phyloP scores from a whole-genome alignment of 257 asterid species.

The Verbena officinalis region DNA sequence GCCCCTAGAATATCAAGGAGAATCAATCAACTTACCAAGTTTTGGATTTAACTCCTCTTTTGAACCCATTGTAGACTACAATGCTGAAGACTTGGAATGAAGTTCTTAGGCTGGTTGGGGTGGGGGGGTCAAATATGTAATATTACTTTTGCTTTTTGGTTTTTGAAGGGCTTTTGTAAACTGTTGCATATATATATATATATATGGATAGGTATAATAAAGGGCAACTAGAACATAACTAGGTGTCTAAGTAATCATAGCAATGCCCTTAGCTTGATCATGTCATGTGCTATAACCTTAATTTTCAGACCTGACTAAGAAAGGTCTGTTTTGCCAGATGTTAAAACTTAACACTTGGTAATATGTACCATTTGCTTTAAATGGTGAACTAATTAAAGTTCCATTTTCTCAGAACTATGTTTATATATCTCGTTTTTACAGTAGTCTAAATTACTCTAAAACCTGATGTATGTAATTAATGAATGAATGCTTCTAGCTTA shows the following conservation, averaged over 20 bases:
- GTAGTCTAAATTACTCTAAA: no score
- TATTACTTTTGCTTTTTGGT: slow-evolving; percentile 13
- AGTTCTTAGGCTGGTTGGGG: not conserved
- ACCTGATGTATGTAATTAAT: no score
- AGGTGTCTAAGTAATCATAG: slow-evolving; percentile 5
- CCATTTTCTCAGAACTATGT: not conserved
- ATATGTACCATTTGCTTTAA: slow-evolving; percentile 20
- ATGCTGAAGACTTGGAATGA: slow-evolving; percentile 27
- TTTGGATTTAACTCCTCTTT: slow-evolving; percentile 31
- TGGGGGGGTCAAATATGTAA: not conserved
- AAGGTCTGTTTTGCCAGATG: slow-evolving; percentile 23
- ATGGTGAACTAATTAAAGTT: slow-evolving; percentile 9
- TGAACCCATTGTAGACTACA: slow-evolving; percentile 36
- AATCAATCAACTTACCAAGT: slow-evolving; percentile 36
- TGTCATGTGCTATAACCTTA: slow-evolving; percentile 1
- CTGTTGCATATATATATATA: slow-evolving; percentile 28
- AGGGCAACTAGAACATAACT: slow-evolving; percentile 8
- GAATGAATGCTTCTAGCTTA: no score
- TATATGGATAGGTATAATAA: slow-evolving; percentile 25
- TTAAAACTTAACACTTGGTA: not conserved
- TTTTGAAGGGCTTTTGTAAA: slow-evolving; percentile 20
- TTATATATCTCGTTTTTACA: not conserved
- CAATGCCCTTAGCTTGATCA: slow-evolving; percentile 12
- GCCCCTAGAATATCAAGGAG: slow-evolving; percentile 49
- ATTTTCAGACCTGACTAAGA: slow-evolving; percentile 17